phyloP scores from a whole-genome alignment of 176 grass and related monocot genomes.

The Paspalum vaginatum region DNA sequence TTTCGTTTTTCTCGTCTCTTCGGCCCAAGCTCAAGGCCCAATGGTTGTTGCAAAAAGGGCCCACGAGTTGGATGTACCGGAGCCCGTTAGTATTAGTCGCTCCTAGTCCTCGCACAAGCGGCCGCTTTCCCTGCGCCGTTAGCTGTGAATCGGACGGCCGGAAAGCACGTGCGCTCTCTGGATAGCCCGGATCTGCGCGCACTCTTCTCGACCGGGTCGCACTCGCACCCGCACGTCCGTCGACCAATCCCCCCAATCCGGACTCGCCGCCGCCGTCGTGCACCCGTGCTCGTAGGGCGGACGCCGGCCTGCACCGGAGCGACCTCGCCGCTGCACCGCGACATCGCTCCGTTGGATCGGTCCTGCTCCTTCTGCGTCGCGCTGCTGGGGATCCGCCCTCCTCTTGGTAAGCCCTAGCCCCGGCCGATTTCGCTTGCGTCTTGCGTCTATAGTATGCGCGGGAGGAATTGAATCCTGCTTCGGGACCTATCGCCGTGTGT shows the following conservation, averaged over 20 bases:
- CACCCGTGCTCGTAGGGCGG: slow-evolving; percentile 4
- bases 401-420: slow-evolving; percentile 39
- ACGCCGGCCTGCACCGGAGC: background rate
- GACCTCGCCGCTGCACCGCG: background rate
- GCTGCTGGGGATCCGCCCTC: slow-evolving; percentile 19
- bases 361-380: no score
- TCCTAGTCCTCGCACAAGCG: background rate
- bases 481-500: background rate
- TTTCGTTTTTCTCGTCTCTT: no score
- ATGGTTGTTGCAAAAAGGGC: no score
- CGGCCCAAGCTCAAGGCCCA: slow-evolving; percentile 35
- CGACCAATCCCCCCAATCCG: slow-evolving; percentile 28
- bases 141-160: background rate
- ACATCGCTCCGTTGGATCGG: background rate
- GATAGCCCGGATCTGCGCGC: slow-evolving; percentile 15
- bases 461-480: background rate
- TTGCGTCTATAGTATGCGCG: background rate
- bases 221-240: no score
- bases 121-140: background rate
- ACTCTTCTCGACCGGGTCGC: background rate
- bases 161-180: background rate
- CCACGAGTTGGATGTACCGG: no score
- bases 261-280: background rate
- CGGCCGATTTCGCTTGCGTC: background rate
- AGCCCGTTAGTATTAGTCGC: no score